Evolutionary conservation across 176 grass and related monocot species (phyloP).

Genomic region (Oropetium thomaeum): DNA sequence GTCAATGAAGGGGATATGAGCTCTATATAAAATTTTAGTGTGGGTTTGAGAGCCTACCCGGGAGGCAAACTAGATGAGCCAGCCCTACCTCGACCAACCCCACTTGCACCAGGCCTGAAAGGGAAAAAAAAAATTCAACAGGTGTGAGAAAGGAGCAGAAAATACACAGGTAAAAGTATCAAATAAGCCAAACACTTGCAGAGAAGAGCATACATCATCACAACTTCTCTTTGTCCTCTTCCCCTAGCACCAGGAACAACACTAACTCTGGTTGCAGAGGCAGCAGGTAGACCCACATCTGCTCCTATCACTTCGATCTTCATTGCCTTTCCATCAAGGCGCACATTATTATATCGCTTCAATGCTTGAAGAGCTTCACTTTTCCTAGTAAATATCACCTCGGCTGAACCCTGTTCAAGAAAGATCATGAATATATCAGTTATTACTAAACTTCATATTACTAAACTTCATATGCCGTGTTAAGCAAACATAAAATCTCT

Average conservation of each 20-base stretch:
- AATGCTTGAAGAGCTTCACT: constrained; percentile 78
- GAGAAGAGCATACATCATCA: constrained; percentile 79
- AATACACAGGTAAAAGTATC: not conserved
- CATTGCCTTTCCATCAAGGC: constrained; percentile 91
- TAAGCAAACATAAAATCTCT: constrained; percentile 2
- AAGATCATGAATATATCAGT: constrained; percentile 17
- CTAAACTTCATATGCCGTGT: constrained; percentile 6
- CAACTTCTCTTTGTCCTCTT: constrained; percentile 78
- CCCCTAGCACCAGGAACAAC: constrained; percentile 56
- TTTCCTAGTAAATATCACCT: constrained; percentile 82
- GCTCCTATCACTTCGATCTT: constrained; percentile 88
- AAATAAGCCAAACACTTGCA: not conserved
- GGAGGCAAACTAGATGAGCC: constrained; percentile 54
- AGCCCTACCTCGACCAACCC: constrained; percentile 42
- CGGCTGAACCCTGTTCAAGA: constrained; percentile 81
- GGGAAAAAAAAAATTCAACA: constrained; percentile 21
- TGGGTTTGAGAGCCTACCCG: constrained; percentile 42
- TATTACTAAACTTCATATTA: constrained; percentile 9
- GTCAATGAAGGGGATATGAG: not conserved
- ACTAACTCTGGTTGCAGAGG: constrained; percentile 50
- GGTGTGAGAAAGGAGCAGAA: not conserved
- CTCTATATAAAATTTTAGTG: not conserved
- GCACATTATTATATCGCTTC: constrained; percentile 92
- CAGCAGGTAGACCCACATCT: constrained; percentile 50
- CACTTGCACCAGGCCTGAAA: constrained; percentile 41